Conservation (phyloP, 352 stramenopile species). For the Phytophthora pinifolia region DNA sequence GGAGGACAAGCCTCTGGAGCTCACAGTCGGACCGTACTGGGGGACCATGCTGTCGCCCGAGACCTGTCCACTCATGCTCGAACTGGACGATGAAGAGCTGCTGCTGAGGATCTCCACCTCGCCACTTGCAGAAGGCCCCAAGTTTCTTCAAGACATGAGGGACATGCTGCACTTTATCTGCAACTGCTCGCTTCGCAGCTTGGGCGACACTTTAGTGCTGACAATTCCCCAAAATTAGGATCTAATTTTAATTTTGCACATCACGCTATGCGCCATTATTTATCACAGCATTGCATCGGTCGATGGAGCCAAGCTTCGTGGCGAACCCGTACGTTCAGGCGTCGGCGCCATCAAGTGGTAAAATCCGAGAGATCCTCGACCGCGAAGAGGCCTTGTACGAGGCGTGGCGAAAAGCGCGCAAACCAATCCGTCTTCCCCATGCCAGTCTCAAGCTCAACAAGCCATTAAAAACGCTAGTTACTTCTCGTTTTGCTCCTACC, state of each 20-base stretch:
- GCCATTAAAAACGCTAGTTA: slow-evolving; percentile 15
- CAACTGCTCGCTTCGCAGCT: slow-evolving; percentile 19
- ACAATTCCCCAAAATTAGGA: neutral
- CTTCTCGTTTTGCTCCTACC: neutral
- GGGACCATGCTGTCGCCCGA: slow-evolving; percentile 21
- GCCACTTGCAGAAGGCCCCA: slow-evolving; percentile 29
- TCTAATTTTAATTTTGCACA: no score
- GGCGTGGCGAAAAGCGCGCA: slow-evolving; percentile 36
- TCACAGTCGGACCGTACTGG: slow-evolving; percentile 23
- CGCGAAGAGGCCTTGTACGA: slow-evolving; percentile 50
- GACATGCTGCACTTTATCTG: slow-evolving; percentile 29
- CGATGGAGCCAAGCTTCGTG: slow-evolving; percentile 61
- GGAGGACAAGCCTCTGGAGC: slow-evolving; percentile 8
- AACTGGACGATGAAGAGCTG: slow-evolving; percentile 24
- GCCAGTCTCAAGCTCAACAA: slow-evolving; percentile 58
- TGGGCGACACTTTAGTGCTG: slow-evolving; percentile 18
- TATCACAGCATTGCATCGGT: neutral
- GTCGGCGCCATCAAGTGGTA: slow-evolving; percentile 31
- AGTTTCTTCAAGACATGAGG: slow-evolving; percentile 35
- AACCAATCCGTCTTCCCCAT: slow-evolving; percentile 44
- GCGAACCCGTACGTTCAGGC: slow-evolving; percentile 51
- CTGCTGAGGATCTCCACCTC: slow-evolving; percentile 29
- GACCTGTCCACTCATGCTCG: slow-evolving; percentile 16
- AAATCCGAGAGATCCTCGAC: slow-evolving; percentile 59
- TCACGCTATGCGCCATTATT: no score